These are phyloP conservation scores for Ustanciosporium gigantosporum DNA, from an alignment of 1,284 basidiomycete genomes.

Conservation along the genomic window DNA sequence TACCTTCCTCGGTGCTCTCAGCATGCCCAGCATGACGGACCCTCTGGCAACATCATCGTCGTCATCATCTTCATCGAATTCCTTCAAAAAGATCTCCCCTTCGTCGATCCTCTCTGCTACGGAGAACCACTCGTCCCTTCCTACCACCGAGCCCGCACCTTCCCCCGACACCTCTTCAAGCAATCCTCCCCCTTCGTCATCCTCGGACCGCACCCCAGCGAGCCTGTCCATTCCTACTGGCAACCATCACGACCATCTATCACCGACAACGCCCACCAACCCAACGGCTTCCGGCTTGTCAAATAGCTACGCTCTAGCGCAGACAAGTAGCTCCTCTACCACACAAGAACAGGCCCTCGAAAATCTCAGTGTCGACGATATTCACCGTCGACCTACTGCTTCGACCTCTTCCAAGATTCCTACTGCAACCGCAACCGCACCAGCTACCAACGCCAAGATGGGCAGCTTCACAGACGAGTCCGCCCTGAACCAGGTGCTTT, in stretches of 20 bases:
- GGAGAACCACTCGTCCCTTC: no score
- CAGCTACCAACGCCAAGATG: slow-evolving; percentile 8
- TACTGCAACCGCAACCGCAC: no score
- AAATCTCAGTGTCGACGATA: neutral
- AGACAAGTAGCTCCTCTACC: no score
- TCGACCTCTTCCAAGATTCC: neutral
- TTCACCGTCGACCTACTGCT: neutral
- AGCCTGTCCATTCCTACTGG: neutral
- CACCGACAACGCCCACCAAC: neutral
- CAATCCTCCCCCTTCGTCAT: neutral
- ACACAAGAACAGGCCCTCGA: neutral
- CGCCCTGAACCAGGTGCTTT: slow-evolving; percentile 46
- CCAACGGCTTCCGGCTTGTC: no score
- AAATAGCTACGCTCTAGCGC: no score
- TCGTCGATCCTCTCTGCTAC: no score
- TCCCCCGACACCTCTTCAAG: neutral
- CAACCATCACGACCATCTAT: neutral
- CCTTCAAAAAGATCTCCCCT: no score
- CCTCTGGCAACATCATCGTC: no score
- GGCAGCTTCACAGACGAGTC: slow-evolving; percentile 22
- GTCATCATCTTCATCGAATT: no score
- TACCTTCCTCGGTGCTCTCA: no score
- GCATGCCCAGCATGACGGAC: no score
- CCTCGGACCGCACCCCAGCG: neutral
- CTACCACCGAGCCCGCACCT: no score